Conservation (phyloP, 768 basidiomycete species). For the Amanita jacksonii region DNA sequence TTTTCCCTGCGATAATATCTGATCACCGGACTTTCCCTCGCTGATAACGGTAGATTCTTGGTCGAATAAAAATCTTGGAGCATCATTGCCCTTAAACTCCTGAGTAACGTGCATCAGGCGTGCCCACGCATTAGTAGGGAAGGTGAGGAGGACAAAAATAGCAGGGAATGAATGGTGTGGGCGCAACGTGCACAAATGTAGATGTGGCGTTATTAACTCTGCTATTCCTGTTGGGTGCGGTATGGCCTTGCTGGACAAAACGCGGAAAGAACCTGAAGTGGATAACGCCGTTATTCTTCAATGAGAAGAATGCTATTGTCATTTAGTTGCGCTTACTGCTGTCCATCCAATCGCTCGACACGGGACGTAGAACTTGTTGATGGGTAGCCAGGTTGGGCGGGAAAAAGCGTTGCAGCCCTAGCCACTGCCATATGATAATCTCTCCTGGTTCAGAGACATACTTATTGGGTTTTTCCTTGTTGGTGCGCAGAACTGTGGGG, state of each 20-base stretch:
- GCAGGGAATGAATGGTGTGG: neutral
- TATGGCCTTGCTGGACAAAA: slow-evolving; percentile 35
- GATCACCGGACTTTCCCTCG: neutral
- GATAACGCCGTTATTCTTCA: neutral
- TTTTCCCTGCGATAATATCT: neutral
- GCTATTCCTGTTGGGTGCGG: neutral
- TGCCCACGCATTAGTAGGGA: slow-evolving; percentile 1
- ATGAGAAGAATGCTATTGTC: neutral
- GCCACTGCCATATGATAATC: slow-evolving; percentile 59
- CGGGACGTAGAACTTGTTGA: slow-evolving; percentile 1
- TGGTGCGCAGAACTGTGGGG: slow-evolving; percentile 35
- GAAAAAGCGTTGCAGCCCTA: slow-evolving; percentile 56
- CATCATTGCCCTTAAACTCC: neutral
- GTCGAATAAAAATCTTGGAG: neutral
- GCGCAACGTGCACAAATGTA: neutral
- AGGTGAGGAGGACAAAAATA: neutral
- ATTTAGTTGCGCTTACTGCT: slow-evolving; percentile 40
- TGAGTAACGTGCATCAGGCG: neutral
- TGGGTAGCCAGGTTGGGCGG: slow-evolving; percentile 22
- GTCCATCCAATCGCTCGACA: slow-evolving; percentile 50
- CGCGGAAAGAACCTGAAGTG: slow-evolving; percentile 51
- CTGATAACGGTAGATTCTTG: neutral
- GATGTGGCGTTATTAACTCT: neutral
- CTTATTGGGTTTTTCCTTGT: slow-evolving; percentile 16
- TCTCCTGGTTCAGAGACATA: slow-evolving; percentile 37